phyloP scores from a whole-genome alignment of 495 filamentous ascomycete genomes.

The Aspergillus kassunensis region DNA sequence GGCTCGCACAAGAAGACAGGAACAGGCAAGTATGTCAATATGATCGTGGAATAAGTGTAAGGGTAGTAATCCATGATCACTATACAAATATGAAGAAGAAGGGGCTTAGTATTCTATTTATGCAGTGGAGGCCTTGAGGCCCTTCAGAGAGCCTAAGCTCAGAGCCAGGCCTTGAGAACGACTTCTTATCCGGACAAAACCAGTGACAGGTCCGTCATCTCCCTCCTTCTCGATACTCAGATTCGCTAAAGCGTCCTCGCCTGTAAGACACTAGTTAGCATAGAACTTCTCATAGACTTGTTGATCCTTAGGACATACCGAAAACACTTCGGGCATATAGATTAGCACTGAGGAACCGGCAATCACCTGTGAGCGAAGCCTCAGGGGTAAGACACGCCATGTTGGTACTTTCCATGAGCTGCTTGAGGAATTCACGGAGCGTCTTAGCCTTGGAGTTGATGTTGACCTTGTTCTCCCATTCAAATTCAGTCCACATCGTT shows the following conservation, averaged over 20 bases:
- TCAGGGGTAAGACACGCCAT: conserved; percentile 98
- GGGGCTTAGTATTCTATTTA: conserved; percentile 30
- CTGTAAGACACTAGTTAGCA: conserved; percentile 47
- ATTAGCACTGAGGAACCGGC: conserved; percentile 96
- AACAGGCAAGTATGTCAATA: conserved; percentile 17
- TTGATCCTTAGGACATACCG: conserved; percentile 57
- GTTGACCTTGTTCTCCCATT: conserved; percentile 99
- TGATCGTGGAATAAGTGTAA: conserved; percentile 14
- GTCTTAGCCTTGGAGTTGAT: conserved; percentile 96
- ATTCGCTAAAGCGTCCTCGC: conserved; percentile 98
- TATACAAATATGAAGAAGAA: conserved; percentile 20
- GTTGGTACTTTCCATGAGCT: conserved; percentile 96
- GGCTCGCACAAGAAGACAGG: conserved; percentile 18
- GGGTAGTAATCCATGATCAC: conserved; percentile 21
- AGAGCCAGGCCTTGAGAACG: conserved; percentile 93
- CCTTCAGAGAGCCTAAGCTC: conserved; percentile 92
- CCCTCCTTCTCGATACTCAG: conserved; percentile 97
- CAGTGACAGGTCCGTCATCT: conserved; percentile 91
- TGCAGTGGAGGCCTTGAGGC: conserved; percentile 61
- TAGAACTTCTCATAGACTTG: not conserved
- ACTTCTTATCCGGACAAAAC: conserved; percentile 98
- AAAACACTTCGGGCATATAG: conserved; percentile 97
- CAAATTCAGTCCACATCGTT: conserved; percentile 99
- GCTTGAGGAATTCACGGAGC: conserved; percentile 86
- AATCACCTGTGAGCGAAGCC: conserved; percentile 93